Evolutionary conservation across 192 early-diverging fungal genomes (phyloP), one percentile per base, ranked within the genome.

Genomic region (Podochytrium sp.): DNA sequence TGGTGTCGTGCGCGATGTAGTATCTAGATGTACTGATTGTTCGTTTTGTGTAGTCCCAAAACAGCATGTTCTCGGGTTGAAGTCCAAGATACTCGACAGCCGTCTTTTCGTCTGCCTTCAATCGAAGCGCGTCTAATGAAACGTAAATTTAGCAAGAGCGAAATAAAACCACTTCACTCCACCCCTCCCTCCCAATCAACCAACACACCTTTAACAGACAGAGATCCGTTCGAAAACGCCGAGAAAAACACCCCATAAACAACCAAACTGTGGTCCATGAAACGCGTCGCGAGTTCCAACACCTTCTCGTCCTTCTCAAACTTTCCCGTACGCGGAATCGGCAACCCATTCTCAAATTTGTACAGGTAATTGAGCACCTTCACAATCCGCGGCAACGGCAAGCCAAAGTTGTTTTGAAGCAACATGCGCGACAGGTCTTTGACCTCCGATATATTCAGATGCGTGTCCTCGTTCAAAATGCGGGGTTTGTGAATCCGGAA

Each of bases 11-110:
- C 27, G 53, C 40, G 34, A 81, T 73, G 42, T 66, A 85, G 55
- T 80, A 82, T n/a, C 76, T 68, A 18, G 80, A 65, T 35, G 81
- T 79, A 58, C 60, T 76, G 7, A 82, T 66, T 38, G 78, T 71
- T 25, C 76, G 63, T 29, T 78, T 76, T n/a, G 56, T 66, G 64
- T 78, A 75, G 25, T 85, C 74, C 78, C 79, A 85, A 33, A 51
- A 77, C 14, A 85, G 72, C 47, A 85, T 65, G 61, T 80, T 75
- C 10, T 78, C 66, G 25, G 35, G 40, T 37, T 32, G 59, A 23
- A 85, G 55, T 20, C 75, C 78, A 10, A 85, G 55, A 59, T 80
- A 78, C 60, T 81, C 79, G 0, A 74, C 7, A 2, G 80, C 79
- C 4, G 79, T 81, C 58, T 78, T 79, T 47, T 79, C 79, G 43